Conservation (phyloP, 2,329 filamentous ascomycete species). For the Sclerotinia sclerotiorum region DNA sequence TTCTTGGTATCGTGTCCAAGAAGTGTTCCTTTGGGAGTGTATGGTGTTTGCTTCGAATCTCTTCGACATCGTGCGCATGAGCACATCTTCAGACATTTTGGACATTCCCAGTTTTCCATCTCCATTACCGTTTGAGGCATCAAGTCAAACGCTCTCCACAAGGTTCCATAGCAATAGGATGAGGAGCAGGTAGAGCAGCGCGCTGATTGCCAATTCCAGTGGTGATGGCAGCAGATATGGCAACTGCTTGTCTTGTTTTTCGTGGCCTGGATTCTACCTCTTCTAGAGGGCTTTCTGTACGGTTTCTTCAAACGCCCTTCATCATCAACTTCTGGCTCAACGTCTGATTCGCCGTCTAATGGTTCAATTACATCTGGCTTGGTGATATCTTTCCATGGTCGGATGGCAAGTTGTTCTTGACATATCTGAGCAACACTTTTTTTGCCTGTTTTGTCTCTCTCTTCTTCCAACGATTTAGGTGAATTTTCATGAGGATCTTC, state of each 20-base stretch:
- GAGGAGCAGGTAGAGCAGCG: constrained; percentile 74
- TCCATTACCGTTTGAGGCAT: constrained; percentile 83
- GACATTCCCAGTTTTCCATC: constrained; percentile 81
- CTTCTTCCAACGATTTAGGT: constrained; percentile 69
- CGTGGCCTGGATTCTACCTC: constrained; percentile 46
- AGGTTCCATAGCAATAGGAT: constrained; percentile 87
- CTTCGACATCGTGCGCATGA: constrained; percentile 76
- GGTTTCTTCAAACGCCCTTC: constrained; percentile 57
- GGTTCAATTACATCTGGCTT: constrained; percentile 32
- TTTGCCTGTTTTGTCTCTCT: constrained; percentile 63
- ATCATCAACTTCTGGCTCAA: constrained; percentile 61
- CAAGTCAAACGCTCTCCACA: constrained; percentile 89
- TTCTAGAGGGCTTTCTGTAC: constrained; percentile 45
- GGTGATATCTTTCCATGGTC: constrained; percentile 81
- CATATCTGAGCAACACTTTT: constrained; percentile 91
- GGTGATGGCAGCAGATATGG: constrained; percentile 79
- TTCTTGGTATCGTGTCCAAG: constrained; percentile 89
- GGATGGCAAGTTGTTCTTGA: constrained; percentile 76
- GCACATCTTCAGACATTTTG: constrained; percentile 81
- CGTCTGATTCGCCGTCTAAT: constrained; percentile 47
- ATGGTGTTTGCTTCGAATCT: constrained; percentile 69
- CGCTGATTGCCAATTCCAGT: constrained; percentile 82
- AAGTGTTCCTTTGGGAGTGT: constrained; percentile 81
- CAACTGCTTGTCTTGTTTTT: constrained; percentile 58
- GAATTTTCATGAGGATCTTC: constrained; percentile 68